A percentile compares a stretch with the other conserved stretches of the same genome.
phyloP scores from a whole-genome alignment of 2,329 filamentous ascomycete genomes.

The Neofusicoccum kwambonambiense region DNA sequence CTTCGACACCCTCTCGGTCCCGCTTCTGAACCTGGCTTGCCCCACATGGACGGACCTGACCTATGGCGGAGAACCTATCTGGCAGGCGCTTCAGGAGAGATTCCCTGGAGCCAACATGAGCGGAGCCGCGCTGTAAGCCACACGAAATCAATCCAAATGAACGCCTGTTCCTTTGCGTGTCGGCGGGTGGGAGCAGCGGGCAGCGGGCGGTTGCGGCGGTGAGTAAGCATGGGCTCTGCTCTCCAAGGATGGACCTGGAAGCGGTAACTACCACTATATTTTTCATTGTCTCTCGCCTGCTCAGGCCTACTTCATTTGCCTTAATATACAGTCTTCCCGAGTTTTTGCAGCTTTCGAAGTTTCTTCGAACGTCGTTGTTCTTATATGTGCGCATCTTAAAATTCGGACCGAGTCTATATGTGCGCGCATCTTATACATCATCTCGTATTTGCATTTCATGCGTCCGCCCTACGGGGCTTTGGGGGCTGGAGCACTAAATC shows the following conservation, averaged over 20 bases:
- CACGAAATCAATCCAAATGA: too few relatives aligned
- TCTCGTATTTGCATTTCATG: constrained; percentile 7
- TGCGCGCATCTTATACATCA: constrained; percentile 9
- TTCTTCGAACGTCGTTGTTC: constrained; percentile 11
- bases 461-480: not conserved
- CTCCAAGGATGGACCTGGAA: not conserved
- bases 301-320: not conserved
- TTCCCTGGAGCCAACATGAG: not conserved
- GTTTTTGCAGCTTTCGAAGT: not conserved
- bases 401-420: constrained; percentile 10
- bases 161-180: not conserved
- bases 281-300: not conserved
- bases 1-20: constrained; percentile 23
- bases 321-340: not conserved
- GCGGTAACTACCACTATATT: not conserved
- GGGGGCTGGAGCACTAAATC: not conserved
- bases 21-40: constrained; percentile 26
- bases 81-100: not conserved
- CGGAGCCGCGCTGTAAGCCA: not conserved
- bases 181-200: not conserved
- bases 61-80: not conserved
- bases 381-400: constrained; percentile 13
- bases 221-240: not conserved
- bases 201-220: not conserved
- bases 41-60: constrained; percentile 28